phyloP scores from a whole-genome alignment of 2,329 filamentous ascomycete genomes.

The Neofusicoccum cordaticola region DNA sequence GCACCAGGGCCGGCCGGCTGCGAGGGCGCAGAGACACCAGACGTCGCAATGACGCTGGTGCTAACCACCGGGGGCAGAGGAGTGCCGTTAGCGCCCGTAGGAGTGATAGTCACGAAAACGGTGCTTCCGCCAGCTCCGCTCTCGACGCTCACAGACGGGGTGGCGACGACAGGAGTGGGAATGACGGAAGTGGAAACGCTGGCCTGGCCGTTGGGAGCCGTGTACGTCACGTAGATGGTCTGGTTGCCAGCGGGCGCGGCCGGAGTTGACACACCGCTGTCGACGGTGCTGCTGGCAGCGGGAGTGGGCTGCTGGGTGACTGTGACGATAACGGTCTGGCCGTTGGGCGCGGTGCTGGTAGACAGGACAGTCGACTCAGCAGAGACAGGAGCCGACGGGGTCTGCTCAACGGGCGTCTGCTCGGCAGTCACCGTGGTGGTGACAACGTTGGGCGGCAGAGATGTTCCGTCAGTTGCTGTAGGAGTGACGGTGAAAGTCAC shows the following conservation, averaged over 20 bases:
- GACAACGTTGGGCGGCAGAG: conserved; percentile 5
- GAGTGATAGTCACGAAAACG: neutral
- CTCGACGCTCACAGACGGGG: neutral
- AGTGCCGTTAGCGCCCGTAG: neutral
- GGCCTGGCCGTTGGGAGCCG: neutral
- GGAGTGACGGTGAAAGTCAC: conserved; percentile 5
- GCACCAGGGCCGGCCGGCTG: neutral
- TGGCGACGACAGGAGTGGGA: neutral
- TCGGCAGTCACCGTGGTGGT: conserved; percentile 2
- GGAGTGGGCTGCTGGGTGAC: neutral
- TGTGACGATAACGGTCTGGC: neutral
- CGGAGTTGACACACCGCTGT: neutral
- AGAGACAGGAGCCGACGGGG: neutral
- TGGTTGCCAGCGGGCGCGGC: conserved; percentile 1
- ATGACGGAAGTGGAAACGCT: neutral
- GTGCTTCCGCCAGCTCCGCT: neutral
- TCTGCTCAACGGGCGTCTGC: neutral
- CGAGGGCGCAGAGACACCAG: neutral
- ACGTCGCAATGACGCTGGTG: neutral
- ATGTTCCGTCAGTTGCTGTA: neutral
- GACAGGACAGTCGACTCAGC: neutral
- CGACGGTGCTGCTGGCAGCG: neutral
- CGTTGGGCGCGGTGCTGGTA: neutral
- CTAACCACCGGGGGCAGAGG: conserved; percentile 1
- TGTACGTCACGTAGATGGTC: conserved; percentile 1